Percentiles rank a stretch among this genome's conserved stretches.
Evolutionary conservation across 257 asterid species (phyloP).

Genomic region (Fraxinus quadrangulata): DNA sequence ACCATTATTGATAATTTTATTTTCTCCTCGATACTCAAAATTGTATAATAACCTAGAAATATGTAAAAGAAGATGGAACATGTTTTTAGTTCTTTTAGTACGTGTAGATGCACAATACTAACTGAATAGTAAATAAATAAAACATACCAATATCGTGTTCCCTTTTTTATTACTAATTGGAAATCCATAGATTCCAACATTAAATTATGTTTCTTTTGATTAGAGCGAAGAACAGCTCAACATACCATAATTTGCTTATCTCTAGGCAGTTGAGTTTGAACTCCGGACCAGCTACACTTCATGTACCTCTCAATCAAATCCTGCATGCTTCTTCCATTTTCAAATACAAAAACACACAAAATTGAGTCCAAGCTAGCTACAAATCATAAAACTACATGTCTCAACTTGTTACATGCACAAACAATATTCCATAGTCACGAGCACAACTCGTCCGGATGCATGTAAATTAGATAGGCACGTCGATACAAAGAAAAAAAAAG

Average conservation of each 20-base stretch:
- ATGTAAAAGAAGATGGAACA: too few relatives aligned
- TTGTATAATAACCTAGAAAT: too few relatives aligned
- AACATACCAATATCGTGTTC: too few relatives aligned
- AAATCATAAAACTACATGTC: not conserved
- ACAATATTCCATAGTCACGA: not conserved
- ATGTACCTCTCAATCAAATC: constrained; percentile 74
- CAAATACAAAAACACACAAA: not conserved
- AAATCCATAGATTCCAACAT: not conserved
- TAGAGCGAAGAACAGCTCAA: not conserved
- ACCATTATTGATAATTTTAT: too few relatives aligned
- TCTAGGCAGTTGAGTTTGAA: constrained; percentile 38
- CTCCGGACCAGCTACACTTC: constrained; percentile 42
- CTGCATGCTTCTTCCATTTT: constrained; percentile 62
- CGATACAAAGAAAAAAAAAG: too few relatives aligned
- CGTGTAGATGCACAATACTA: too few relatives aligned
- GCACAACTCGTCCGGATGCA: not conserved
- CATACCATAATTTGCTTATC: constrained; percentile 45
- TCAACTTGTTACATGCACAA: too few relatives aligned
- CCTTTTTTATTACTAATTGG: not conserved
- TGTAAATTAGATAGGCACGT: too few relatives aligned
- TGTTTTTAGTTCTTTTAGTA: too few relatives aligned
- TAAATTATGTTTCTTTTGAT: not conserved
- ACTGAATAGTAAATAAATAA: too few relatives aligned
- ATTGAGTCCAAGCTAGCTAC: not conserved
- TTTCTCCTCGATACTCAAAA: not conserved